Evolutionary conservation across 116 monocot genomes (phyloP).

Genomic region (Iris pallida): DNA sequence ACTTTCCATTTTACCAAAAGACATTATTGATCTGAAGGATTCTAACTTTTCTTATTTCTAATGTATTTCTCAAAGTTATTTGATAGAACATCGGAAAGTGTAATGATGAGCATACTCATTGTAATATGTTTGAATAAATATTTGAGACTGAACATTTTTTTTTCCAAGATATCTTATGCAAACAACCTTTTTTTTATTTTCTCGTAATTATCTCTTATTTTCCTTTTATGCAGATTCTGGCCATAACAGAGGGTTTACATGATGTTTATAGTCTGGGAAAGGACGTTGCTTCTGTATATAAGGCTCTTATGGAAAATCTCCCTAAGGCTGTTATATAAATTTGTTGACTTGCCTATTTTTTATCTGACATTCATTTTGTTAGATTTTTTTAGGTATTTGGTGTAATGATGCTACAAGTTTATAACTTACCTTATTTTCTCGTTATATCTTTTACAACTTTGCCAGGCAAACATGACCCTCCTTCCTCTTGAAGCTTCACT

Average conservation of each 20-base stretch:
- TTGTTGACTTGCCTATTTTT: background rate
- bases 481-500: constrained; percentile 82
- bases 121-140: too few species aligned
- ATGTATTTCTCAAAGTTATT: too few species aligned
- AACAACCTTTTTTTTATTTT: background rate
- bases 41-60: too few species aligned
- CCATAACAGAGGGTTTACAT: constrained; percentile 75
- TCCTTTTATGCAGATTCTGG: constrained; percentile 58
- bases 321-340: constrained; percentile 44
- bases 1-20: too few species aligned
- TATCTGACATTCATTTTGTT: background rate
- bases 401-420: background rate
- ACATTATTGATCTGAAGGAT: too few species aligned
- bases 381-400: background rate
- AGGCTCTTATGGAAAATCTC: constrained; percentile 55
- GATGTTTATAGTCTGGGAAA: constrained; percentile 80
- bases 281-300: constrained; percentile 62
- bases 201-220: background rate
- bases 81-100: too few species aligned
- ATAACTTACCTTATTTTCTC: background rate
- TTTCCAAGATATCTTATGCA: background rate
- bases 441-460: background rate
- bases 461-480: constrained; percentile 60
- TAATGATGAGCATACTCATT: too few species aligned
- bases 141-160: too few species aligned